Evolutionary conservation across 2,329 filamentous ascomycete species (phyloP), one percentile per base, ranked within the genome.

Genomic region (Colletotrichum navitas): DNA sequence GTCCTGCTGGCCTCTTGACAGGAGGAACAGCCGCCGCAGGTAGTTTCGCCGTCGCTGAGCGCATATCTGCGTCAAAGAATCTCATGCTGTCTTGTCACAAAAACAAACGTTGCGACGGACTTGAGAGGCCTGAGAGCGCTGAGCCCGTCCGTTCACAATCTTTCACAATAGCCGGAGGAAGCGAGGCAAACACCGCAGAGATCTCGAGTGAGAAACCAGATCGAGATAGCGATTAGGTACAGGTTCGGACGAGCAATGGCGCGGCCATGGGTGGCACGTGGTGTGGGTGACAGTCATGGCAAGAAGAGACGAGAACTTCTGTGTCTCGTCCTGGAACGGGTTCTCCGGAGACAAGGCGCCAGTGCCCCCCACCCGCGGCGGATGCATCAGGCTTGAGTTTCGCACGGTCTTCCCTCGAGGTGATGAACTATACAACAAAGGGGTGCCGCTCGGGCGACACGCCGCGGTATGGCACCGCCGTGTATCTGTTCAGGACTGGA

Each of bases 61-160:
- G 54, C 69, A 64, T 60, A 39, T 49, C 11, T 41, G 47, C 58
- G 59, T 43, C 29, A 34, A 39, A 51, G 60, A 60, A 47, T 45
- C 63, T 69, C 54, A 72, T 72, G 66, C 65, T 64, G 54, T 69
- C 65, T 59, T 60, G 54, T 69, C 45, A 55, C 45, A 61, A 52
- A 43, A 36, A 32, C n/a, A 18, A 24, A 32, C 14, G 32, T 69
- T 49, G 54, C 34, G 66, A 60, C 52, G 45, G 52, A 29, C 21
- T 26, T 43, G 24, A 60, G 54, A 39, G 65, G 66, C 21, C 47
- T 16, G 39, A 55, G 65, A 58, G 52, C 64, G 43, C n/a, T 21
- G 24, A 29, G 62, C 26, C n/a, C 36, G 62, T 32, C n/a, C 36
- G 45, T 67, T 67, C 21, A 14, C 47, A 21, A 8, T 21, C 39